A percentile compares a stretch with the other conserved stretches of the same genome.
phyloP scores from a whole-genome alignment of 176 grass and related monocot species.

The Bothriochloa decipiens region DNA sequence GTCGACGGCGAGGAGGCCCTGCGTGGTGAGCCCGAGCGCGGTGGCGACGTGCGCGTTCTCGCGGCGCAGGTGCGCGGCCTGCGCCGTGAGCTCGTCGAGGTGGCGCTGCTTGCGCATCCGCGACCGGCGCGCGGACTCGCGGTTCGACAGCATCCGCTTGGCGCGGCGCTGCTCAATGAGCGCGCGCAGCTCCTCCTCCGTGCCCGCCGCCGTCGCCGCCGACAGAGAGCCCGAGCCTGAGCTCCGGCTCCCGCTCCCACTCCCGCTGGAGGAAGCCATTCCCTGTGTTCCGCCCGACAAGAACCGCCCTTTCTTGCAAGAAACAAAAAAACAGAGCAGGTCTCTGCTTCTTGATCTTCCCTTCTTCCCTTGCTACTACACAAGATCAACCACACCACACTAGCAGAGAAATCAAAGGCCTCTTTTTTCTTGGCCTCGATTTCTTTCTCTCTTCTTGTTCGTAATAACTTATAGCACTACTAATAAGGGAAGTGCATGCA shows the following conservation, averaged over 20 bases:
- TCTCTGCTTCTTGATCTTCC: not conserved
- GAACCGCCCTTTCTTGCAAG: constrained; percentile 36
- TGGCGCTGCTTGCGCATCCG: constrained; percentile 94
- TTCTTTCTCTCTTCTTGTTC: constrained; percentile 13
- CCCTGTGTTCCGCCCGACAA: not conserved
- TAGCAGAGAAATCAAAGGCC: not conserved
- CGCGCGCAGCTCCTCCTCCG: constrained; percentile 63
- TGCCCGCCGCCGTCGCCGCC: constrained; percentile 37
- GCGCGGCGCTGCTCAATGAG: constrained; percentile 72
- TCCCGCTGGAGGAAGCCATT: constrained; percentile 91
- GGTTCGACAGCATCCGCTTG: constrained; percentile 90
- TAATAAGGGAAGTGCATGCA: constrained; percentile 31
- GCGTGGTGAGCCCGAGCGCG: constrained; percentile 61
- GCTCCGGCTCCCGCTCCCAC: constrained; percentile 61
- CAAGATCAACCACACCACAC: not conserved
- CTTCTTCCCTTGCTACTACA: not conserved
- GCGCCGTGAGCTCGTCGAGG: constrained; percentile 74
- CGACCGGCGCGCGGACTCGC: constrained; percentile 86
- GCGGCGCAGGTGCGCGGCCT: constrained; percentile 64
- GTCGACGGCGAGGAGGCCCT: constrained; percentile 68
- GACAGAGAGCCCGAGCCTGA: constrained; percentile 41
- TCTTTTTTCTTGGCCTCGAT: constrained; percentile 15
- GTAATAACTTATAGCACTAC: not conserved
- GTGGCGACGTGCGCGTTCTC: constrained; percentile 74
- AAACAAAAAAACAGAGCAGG: constrained; percentile 5